These are phyloP conservation scores for Colletotrichum truncatum DNA, from an alignment of 2,329 filamentous ascomycete species.

Conservation along the genomic window DNA sequence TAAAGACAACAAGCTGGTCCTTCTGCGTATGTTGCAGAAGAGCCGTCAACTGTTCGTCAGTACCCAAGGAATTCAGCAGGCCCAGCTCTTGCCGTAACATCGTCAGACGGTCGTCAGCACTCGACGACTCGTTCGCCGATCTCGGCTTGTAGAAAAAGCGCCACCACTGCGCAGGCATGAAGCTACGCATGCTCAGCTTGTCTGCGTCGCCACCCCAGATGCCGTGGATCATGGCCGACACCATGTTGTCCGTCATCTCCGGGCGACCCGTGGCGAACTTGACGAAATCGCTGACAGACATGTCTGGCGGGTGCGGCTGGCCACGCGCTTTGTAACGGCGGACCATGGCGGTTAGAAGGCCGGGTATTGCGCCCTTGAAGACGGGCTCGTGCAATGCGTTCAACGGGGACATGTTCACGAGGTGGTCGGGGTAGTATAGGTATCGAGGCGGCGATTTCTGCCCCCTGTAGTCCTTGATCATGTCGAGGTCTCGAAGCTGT, in stretches of 20 bases:
- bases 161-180: conserved; percentile 60
- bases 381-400: conserved; percentile 38
- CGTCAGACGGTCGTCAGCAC: conserved; percentile 20
- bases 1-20: conserved; percentile 50
- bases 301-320: conserved; percentile 58
- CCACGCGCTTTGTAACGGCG: conserved; percentile 35
- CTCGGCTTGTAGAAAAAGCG: conserved; percentile 32
- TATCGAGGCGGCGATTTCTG: conserved; percentile 61
- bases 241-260: conserved; percentile 73
- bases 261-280: conserved; percentile 60
- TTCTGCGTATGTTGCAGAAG: conserved; percentile 22
- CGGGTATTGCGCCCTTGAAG: conserved; percentile 41
- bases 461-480: conserved; percentile 4
- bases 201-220: conserved; percentile 93
- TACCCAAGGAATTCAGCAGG: conserved; percentile 39
- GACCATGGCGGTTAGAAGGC: conserved; percentile 45
- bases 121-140: no score
- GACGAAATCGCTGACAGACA: conserved; percentile 77
- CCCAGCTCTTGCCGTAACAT: conserved; percentile 41
- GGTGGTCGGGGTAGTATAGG: conserved; percentile 88
- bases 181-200: conserved; percentile 76
- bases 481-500: conserved; percentile 17
- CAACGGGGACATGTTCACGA: conserved; percentile 8
- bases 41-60: conserved; percentile 30
- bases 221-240: conserved; percentile 83